Evolutionary conservation across 106 monocot genomes (phyloP), one percentile per base, ranked within the genome.

Genomic region (Phalaenopsis aphrodite): DNA sequence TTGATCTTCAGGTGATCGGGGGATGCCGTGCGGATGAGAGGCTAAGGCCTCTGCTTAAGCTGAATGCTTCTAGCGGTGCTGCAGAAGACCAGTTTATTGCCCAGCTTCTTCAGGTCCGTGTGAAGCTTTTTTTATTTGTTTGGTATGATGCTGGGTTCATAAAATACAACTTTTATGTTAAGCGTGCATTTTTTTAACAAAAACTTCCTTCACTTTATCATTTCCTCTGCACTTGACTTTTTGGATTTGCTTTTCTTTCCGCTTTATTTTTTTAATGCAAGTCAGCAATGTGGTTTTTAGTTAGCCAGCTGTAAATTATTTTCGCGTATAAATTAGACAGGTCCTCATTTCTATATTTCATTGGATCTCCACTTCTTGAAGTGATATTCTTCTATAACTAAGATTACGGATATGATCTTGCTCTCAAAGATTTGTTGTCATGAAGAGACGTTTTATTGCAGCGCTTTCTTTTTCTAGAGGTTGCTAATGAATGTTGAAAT

Each of bases 11-110:
- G 76, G 76, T 90, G 56, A 41, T 94, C 7, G 97, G 97, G 5
- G 94, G 94, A 2, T 97, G 97, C 66, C 88, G 97, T 5, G 88
- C 86, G 16, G 94, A 92, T 48, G 97, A 97, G 82, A 87, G 97
- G 84, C 56, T 92, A 57, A 90, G 85, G 55, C 97, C 93, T 38
- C 72, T 93, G 38, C 85, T 90, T 16, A 89, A 89, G 85, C 58
- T 86, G 43, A 86, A 85, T 75, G 52, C 83, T 56, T 83, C 86
- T 1, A 79, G 64, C 36, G 86, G 88, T 37, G 65, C 79, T 55
- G 89, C 85, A 0, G 93, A 94, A 43, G 91, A 88, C 30, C 82
- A 84, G 49, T 85, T 94, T 52, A 52, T 91, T 39, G 37, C 83
- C 42, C 91, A 88, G 79, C 82, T 94, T 19, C 79, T 77, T 56